Conservation (phyloP, 352 stramenopile genomes). For the Phytopythium mirpurense region DNA sequence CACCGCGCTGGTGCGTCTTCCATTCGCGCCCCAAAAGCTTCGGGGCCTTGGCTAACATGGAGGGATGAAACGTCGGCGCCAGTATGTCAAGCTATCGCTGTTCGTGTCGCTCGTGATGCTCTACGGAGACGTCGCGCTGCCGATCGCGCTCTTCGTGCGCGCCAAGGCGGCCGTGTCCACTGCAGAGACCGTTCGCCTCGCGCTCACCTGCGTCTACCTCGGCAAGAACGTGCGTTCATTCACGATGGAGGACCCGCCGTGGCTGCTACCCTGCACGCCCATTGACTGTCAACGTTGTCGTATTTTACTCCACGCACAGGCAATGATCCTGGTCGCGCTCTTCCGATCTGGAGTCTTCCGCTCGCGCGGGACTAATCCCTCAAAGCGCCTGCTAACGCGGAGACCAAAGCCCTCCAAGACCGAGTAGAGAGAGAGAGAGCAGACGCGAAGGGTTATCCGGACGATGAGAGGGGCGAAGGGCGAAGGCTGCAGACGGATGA, state of each 20-base stretch:
- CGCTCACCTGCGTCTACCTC: slow-evolving; percentile 32
- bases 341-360: slow-evolving; percentile 27
- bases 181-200: slow-evolving; percentile 17
- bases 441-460: too few relatives aligned
- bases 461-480: not conserved
- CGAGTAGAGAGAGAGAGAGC: not conserved
- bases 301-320: slow-evolving; percentile 11
- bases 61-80: not conserved
- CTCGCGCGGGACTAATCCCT: slow-evolving; percentile 5
- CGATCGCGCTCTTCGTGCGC: slow-evolving; percentile 18
- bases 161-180: slow-evolving; percentile 3
- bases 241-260: too few relatives aligned
- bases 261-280: too few relatives aligned
- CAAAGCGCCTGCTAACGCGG: not conserved
- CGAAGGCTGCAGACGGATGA: not conserved
- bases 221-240: slow-evolving; percentile 30
- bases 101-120: slow-evolving; percentile 46
- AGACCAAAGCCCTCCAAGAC: slow-evolving; percentile 9
- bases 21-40: not conserved
- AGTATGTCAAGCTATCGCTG: slow-evolving; percentile 59
- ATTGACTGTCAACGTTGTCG: not conserved
- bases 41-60: not conserved
- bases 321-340: slow-evolving; percentile 26
- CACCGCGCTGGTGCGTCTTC: slow-evolving; percentile 31
- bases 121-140: slow-evolving; percentile 54